Conservation (phyloP, 2,329 filamentous ascomycete species). For the Pseudogymnoascus sp. region DNA sequence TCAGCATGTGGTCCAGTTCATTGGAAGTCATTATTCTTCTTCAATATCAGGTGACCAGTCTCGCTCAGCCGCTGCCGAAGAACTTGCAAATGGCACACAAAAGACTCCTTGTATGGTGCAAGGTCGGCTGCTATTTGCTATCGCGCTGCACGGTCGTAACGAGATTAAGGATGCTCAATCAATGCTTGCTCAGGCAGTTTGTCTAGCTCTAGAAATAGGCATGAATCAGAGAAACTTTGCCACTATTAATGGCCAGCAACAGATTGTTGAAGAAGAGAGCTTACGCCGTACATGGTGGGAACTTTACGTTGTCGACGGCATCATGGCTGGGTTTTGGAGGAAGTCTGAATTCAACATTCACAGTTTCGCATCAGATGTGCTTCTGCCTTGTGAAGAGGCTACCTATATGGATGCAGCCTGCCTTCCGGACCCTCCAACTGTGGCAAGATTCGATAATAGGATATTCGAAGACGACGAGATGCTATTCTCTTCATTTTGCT, state of each 20-base stretch:
- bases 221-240: slow-evolving; percentile 66
- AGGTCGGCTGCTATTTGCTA: slow-evolving; percentile 66
- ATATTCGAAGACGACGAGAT: slow-evolving; percentile 57
- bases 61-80: no score
- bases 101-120: slow-evolving; percentile 56
- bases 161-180: slow-evolving; percentile 61
- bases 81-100: neutral
- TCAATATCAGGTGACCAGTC: neutral
- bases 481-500: slow-evolving; percentile 75
- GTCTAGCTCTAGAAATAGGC: slow-evolving; percentile 65
- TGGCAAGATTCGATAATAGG: slow-evolving; percentile 46
- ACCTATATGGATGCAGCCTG: slow-evolving; percentile 42
- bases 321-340: slow-evolving; percentile 73
- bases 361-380: slow-evolving; percentile 58
- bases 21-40: slow-evolving; percentile 30
- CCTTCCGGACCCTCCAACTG: slow-evolving; percentile 22
- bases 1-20: slow-evolving; percentile 44
- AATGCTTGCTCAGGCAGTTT: slow-evolving; percentile 59
- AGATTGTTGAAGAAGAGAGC: slow-evolving; percentile 68
- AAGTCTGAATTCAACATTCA: slow-evolving; percentile 62
- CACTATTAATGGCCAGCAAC: slow-evolving; percentile 53
- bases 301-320: slow-evolving; percentile 58
- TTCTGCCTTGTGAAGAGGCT: slow-evolving; percentile 80
- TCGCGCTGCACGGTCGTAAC: slow-evolving; percentile 70
- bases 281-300: slow-evolving; percentile 91